A percentile compares a stretch with the other conserved stretches of the same genome.
Conservation (phyloP, 208 protist species). For the Trypanosoma melophagium region DNA sequence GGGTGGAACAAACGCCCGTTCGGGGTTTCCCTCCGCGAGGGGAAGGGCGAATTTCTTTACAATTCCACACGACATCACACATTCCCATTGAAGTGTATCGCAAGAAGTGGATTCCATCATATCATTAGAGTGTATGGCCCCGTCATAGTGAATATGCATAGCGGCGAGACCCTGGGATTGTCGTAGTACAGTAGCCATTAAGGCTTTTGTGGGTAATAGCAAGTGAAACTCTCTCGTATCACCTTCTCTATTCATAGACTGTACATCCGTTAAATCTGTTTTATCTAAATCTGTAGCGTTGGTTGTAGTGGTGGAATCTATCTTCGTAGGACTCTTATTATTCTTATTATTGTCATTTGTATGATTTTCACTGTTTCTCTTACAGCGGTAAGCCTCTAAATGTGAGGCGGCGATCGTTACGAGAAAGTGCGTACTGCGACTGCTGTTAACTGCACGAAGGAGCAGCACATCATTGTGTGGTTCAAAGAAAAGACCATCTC, state of each 20-base stretch:
- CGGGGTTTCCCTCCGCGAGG: constrained; percentile 38
- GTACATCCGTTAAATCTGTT: too few relatives aligned
- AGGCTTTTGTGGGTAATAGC: constrained; percentile 39
- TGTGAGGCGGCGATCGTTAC: constrained; percentile 27
- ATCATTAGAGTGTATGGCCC: neutral
- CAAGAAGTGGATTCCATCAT: too few relatives aligned
- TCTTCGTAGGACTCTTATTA: neutral
- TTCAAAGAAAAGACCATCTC: constrained; percentile 43
- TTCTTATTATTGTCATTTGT: constrained; percentile 8
- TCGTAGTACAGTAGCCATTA: constrained; percentile 46
- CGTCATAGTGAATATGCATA: constrained; percentile 12
- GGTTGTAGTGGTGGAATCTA: too few relatives aligned
- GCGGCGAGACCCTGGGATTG: constrained; percentile 19
- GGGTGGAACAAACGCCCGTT: constrained; percentile 12
- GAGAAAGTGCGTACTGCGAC: constrained; percentile 38
- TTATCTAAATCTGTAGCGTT: too few relatives aligned
- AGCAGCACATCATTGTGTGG: constrained; percentile 37
- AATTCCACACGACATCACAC: constrained; percentile 28
- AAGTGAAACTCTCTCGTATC: constrained; percentile 16
- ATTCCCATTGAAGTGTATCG: constrained; percentile 45
- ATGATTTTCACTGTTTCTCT: neutral
- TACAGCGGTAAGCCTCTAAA: constrained; percentile 42
- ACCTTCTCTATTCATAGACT: neutral
- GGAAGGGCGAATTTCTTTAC: constrained; percentile 48
- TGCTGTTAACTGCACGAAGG: constrained; percentile 37